Evolutionary conservation across 148 eudicot species (phyloP).

Genomic region (Mesembryanthemum crystallinum): DNA sequence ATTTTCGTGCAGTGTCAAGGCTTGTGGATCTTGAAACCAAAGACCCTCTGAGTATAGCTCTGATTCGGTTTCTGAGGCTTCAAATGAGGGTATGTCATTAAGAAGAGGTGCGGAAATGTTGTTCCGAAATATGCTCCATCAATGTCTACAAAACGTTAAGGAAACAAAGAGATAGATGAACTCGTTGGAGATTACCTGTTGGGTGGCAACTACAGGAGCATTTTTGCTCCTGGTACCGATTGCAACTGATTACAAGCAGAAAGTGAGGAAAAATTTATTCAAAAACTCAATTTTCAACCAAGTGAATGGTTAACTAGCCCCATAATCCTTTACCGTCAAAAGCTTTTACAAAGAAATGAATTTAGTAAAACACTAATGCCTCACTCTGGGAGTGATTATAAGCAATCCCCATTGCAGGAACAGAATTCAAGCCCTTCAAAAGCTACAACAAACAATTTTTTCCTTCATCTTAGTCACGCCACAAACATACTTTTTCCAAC

Average conservation of each 20-base stretch:
- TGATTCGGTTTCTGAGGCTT: conserved; percentile 60
- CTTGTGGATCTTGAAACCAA: conserved; percentile 72
- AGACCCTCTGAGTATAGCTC: conserved; percentile 58
- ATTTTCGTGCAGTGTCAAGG: conserved; percentile 32
- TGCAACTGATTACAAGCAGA: neutral
- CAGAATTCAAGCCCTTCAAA: too few relatives aligned
- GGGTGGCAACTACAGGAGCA: neutral
- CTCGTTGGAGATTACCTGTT: neutral
- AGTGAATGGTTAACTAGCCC: too few relatives aligned
- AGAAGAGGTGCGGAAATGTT: conserved; percentile 62
- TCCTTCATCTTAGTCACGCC: too few relatives aligned
- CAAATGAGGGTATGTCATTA: conserved; percentile 71
- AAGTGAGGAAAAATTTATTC: neutral
- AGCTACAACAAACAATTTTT: too few relatives aligned
- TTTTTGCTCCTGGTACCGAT: neutral
- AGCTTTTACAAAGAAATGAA: neutral
- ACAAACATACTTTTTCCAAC: too few relatives aligned
- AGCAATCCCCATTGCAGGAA: too few relatives aligned
- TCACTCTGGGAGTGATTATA: too few relatives aligned
- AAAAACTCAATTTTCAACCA: too few relatives aligned
- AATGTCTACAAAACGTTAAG: conserved; percentile 44
- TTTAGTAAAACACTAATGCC: too few relatives aligned
- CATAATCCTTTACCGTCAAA: neutral
- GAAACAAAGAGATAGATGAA: conserved; percentile 17
- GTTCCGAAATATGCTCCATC: conserved; percentile 75